Evolutionary conservation across 1,284 basidiomycete genomes (phyloP), one percentile per base, ranked within the genome.

Genomic region (Fistulina hepatica): DNA sequence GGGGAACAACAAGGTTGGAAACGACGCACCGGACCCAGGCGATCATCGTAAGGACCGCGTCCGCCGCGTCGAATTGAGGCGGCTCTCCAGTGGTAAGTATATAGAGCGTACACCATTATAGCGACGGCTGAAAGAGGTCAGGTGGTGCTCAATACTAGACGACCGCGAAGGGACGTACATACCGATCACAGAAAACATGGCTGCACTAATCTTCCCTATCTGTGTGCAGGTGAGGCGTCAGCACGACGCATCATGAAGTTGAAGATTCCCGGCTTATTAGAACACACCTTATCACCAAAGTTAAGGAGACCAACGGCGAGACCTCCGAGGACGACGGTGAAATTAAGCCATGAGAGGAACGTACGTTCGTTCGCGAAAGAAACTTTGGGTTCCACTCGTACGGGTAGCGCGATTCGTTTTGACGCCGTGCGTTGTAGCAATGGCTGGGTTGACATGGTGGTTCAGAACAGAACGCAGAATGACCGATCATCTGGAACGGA

Each of bases 51-150:
- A 2, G 94, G 93, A 16, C 92, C 94, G 37, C 85, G 77, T 10
- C 92, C 90, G 33, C 93, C 84, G 41, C 79, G 73, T 36, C 93
- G 78, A 55, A 99, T 99, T 16, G 92, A 90, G 21, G 77, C 72
- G 11, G 94, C 95, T 50, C 94, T 80, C 88, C 92, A 93, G 60
- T 97, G 93, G 59, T 93, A 97, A 30, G 91, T 91, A 49, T 85
- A 83, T 13, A 98, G 64, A 2, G 95, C 94, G 58, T 97, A 97
- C 21, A 91, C 58, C 94, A 97, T 97, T 48, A 97, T 91, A 10
- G 78, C 86, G 78, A 97, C 89, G 27, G 94, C 93, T 94, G 52
- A 4, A 31, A 17, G 13, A 34, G n/a, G 21, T 25, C 31, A 35
- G 39, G 23, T 19, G 21, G 19, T 31, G 37, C 38, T 38, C 10